Percentiles rank a stretch among this genome's conserved stretches.
These are phyloP conservation scores for Gonapodya sp. DNA, from an alignment of 192 early-diverging fungal species.

Conservation along the genomic window DNA sequence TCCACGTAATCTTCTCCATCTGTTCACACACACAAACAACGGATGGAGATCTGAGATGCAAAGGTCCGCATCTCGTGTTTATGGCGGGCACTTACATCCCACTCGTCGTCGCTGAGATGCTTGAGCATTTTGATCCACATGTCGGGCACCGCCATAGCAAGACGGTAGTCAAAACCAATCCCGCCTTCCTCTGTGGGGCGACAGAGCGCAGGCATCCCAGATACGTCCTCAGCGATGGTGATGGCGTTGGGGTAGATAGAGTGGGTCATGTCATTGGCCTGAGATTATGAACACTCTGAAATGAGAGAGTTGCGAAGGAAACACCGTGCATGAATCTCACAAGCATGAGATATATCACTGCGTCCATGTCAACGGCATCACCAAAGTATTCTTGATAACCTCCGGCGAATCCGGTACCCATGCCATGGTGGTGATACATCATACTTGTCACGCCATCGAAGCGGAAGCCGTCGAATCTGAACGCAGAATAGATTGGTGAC, in stretches of 20 bases:
- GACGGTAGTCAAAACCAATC: slow-evolving; percentile 91
- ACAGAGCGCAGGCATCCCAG: slow-evolving; percentile 96
- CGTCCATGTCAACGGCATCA: slow-evolving; percentile 65
- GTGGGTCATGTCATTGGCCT: slow-evolving; percentile 76
- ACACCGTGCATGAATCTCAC: too few relatives aligned
- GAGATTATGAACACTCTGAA: not conserved
- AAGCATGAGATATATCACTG: slow-evolving; percentile 83
- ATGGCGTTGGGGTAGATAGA: slow-evolving; percentile 66
- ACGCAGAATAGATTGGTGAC: too few relatives aligned
- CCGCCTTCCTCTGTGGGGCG: slow-evolving; percentile 79
- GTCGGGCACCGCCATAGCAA: slow-evolving; percentile 94
- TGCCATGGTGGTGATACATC: slow-evolving; percentile 93
- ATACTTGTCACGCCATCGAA: slow-evolving; percentile 97
- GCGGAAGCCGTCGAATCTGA: slow-evolving; percentile 98
- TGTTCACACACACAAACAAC: too few relatives aligned
- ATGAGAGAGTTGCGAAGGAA: not conserved
- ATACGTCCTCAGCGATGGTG: slow-evolving; percentile 97
- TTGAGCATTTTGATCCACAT: slow-evolving; percentile 99
- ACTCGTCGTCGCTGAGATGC: slow-evolving; percentile 32
- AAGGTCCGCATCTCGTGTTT: slow-evolving; percentile 22
- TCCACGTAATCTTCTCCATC: slow-evolving; percentile 74
- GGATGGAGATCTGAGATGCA: slow-evolving; percentile 5
- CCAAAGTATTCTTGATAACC: slow-evolving; percentile 94
- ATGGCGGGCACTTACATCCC: too few relatives aligned
- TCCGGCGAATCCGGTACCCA: slow-evolving; percentile 86